phyloP scores from a whole-genome alignment of 768 basidiomycete genomes.

The Fomitopsis serialis region DNA sequence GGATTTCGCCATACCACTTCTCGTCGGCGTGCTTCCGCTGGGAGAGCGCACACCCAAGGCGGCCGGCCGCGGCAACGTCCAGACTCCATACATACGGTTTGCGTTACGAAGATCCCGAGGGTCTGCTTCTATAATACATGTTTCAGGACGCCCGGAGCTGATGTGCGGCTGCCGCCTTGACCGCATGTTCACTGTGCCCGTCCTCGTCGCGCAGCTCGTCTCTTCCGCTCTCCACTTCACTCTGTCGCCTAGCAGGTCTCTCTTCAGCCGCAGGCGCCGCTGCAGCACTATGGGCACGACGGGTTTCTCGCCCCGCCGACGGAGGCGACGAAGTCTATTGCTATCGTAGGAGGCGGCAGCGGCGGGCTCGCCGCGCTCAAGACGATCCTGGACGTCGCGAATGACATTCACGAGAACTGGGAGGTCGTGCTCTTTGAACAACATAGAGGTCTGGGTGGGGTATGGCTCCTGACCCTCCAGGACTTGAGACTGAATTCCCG shows the following conservation, averaged over 20 bases:
- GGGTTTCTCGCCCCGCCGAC: background rate
- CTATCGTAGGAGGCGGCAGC: constrained; percentile 53
- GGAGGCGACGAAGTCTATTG: constrained; percentile 39
- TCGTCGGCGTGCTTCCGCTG: too few relatives aligned
- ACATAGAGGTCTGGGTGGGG: constrained; percentile 46
- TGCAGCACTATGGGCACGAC: background rate
- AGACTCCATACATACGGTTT: too few relatives aligned
- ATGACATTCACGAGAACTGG: constrained; percentile 31
- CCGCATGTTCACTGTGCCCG: background rate
- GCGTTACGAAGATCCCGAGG: too few relatives aligned
- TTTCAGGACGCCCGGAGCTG: too few relatives aligned
- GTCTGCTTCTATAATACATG: too few relatives aligned
- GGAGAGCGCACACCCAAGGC: too few relatives aligned
- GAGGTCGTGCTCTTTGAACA: constrained; percentile 51
- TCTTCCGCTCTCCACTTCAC: background rate
- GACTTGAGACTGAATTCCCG: constrained; percentile 33
- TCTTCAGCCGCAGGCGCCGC: background rate
- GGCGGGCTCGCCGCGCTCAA: constrained; percentile 50
- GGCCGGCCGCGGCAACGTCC: too few relatives aligned
- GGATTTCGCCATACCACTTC: too few relatives aligned
- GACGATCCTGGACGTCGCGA: constrained; percentile 40
- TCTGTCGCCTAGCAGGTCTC: background rate
- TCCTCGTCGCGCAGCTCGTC: background rate
- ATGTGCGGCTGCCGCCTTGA: background rate
- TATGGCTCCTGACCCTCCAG: constrained; percentile 42